Base-by-base conservation (phyloP, 495 filamentous ascomycete species). In the Talaromyces borbonicus region DNA sequence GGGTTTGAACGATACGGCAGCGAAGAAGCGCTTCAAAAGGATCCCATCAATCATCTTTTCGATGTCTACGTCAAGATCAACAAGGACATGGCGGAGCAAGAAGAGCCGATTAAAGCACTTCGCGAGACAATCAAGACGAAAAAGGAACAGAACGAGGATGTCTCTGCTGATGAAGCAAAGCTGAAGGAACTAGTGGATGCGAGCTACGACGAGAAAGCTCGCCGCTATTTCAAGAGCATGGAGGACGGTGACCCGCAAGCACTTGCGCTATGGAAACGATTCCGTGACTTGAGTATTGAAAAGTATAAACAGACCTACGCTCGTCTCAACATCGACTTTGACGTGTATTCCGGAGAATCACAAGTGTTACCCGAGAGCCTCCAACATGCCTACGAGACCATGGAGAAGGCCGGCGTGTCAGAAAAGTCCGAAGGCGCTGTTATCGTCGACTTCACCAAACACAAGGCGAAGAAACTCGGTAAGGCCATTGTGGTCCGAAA, bases 311-410 rank as follows among this genome's bases (percentile, higher is more conserved):
- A 79, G 52, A 87, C 86, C 3, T 90, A 90, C 55, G 80, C 83
- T 27, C 77, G 86, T 43, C 74, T 92, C 15, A 96, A 95, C 66
- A 96, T 98, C 57, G 73, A 80, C 47, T 98, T 90, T 55, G 90
- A 96, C 59, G 82, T 87, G 43, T 98, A 98, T 70, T 85, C 83
- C 26, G 90, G 90, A 26, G 92, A 98, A 65, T 90, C 85, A n/a
- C 86, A 93, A 57, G 84, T 98, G 42, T 77, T 79, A 46, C 77
- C 83, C 52, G 85, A 86, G 57, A 79, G 78, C 50, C 95, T 98
- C 87, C 67, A 67, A 44, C 71, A 77, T 12, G 83, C 78, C 23
- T 67, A 67, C 45, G 56, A 72, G 43, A 60, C 69, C 19, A 79
- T 96, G 75, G 71, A 77, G 57, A 78, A 85, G 45, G 78, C 76